Evolutionary conservation across 2,329 filamentous ascomycete genomes (phyloP).

Genomic region (Ophiosphaerella narmari): DNA sequence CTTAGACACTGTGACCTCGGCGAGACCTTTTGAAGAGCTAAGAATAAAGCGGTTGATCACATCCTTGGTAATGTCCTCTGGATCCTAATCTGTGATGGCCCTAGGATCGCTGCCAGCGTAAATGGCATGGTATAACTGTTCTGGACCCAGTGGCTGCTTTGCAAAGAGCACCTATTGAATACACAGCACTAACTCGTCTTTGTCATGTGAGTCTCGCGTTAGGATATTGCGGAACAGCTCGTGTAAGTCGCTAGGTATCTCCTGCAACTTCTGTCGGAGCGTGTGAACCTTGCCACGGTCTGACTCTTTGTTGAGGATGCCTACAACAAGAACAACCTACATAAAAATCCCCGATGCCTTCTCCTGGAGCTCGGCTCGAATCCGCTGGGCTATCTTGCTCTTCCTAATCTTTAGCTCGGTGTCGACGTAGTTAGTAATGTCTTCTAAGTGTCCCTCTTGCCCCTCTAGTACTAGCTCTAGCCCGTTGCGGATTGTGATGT

Average conservation of each 20-base stretch:
- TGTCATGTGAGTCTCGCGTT: conserved; percentile 47
- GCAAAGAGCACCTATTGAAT: conserved; percentile 14
- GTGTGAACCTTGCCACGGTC: no score
- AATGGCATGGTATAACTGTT: conserved; percentile 19
- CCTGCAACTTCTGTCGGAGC: no score
- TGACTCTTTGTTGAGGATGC: no score
- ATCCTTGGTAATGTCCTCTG: conserved; percentile 15
- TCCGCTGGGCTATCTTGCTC: no score
- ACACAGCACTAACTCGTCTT: conserved; percentile 7
- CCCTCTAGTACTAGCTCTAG: no score
- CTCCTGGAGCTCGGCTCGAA: no score
- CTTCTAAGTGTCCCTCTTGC: no score
- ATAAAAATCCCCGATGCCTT: no score
- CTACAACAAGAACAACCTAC: no score
- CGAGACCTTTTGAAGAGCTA: conserved; percentile 29
- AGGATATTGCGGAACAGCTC: conserved; percentile 54
- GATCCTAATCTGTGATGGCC: conserved; percentile 12
- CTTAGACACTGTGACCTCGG: conserved; percentile 18
- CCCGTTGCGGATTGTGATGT: no score
- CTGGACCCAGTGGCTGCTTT: conserved; percentile 7
- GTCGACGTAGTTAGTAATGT: no score
- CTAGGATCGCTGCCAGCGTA: conserved; percentile 11
- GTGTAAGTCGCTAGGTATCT: conserved; percentile 35
- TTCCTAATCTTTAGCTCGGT: no score
- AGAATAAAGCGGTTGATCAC: conserved; percentile 22